Base-by-base conservation (phyloP, 2,329 filamentous ascomycete genomes). In the Niveomyces coronatus region DNA sequence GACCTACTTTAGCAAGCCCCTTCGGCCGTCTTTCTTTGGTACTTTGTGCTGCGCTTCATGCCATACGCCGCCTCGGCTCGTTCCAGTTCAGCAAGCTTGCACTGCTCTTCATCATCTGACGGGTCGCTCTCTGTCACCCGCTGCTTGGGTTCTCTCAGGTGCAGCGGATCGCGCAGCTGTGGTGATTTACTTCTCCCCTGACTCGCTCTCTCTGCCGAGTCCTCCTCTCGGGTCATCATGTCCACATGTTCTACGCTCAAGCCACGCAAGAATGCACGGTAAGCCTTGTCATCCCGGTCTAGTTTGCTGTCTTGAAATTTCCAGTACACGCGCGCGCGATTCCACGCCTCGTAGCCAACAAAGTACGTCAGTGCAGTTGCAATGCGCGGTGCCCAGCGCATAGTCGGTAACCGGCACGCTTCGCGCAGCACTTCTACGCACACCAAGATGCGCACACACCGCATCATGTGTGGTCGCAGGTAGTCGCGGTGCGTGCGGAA, bases 261-360 rank as follows among this genome's bases (percentile, higher is more conserved):
- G n/a, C n/a, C n/a, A n/a, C n/a, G n/a, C n/a, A n/a, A n/a, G n/a
- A n/a, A n/a, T n/a, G n/a, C n/a, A n/a, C n/a, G n/a, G n/a, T n/a
- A n/a, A n/a, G n/a, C n/a, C n/a, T n/a, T n/a, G n/a, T n/a, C n/a
- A n/a, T n/a, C n/a, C n/a, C n/a, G n/a, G n/a, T n/a, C n/a, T n/a
- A n/a, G n/a, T 24, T 14, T 35, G 5, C 11, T 26, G n/a, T 35
- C 20, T 10, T 40, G n/a, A n/a, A n/a, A 43, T 10, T 11, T 11
- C 14, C 31, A 2, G 4, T 34, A 37, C 27, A 31, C 24, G 11
- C 37, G 20, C 14, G 22, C 16, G 13, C 41, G 20, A 27, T 43
- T 40, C 41, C 37, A 43, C 9, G 41, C 27, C 27, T 43, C 41
- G 22, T 40, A 43, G 17, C 41, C 41, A 15, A 43, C 33, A 35